Evolutionary conservation across 306 rosid genomes (phyloP), one percentile per base, ranked within the genome.

Genomic region (Quercus wislizeni): DNA sequence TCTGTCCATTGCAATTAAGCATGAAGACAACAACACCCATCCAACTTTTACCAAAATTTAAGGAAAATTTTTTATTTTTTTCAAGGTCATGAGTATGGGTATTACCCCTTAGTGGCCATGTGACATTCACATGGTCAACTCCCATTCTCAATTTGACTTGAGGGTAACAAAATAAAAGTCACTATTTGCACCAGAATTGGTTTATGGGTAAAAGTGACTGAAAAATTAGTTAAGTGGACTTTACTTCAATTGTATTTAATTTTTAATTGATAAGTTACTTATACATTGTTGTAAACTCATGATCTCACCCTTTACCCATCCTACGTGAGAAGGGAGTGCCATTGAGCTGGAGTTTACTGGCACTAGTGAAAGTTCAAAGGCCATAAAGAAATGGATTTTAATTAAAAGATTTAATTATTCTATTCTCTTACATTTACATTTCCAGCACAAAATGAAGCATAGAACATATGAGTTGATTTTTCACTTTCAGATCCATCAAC

Each of bases 361-460:
- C 46, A 38, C 46, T 38, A 10, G 46, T 64, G 46, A 30, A 30
- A 23, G 18, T 23, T 59, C 43, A 38, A 35, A 64, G 7, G n/a
- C 11, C n/a, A 11, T 7, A 0, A 38, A 2, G 17, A 64, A 64
- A 64, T 18, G 11, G 9, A 14, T 62, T 62, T 62, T 18, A 14
- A 28, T 17, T 19, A 25, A 62, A 10, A 62, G 46, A 7, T 17
- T 3, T 25, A 62, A 0, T 13, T 23, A 17, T 62, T 27, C 1
- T n/a, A 62, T 6, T 17, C 46, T 38, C 46, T 54, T 6, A 33
- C 11, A 7, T 38, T 38, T 0, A 38, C 46, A 38, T 38, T 38
- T 38, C 84, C 88, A 10, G 92, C 97, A 75, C 99, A 94, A 61
- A 94, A 38, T 41, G 88, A 33, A 28, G 88, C 71, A 49, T 77